Evolutionary conservation across 805 yeast genomes (phyloP), one percentile per base, ranked within the genome.

Genomic region (Saturnispora hagleri): DNA sequence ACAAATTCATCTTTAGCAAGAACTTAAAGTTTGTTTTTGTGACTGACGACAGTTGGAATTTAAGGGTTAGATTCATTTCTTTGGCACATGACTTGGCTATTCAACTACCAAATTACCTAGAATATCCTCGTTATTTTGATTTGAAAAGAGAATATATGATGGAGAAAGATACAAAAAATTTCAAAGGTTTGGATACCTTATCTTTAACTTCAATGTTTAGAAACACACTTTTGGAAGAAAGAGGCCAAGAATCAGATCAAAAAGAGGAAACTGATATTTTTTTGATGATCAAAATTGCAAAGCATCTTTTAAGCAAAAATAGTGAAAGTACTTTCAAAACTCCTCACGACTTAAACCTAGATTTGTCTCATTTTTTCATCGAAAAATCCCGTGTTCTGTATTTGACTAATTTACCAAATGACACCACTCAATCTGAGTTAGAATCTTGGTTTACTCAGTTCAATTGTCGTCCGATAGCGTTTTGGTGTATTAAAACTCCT

Each of bases 371-470:
- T 7, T 89, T 89, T 61, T 64, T 79, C 38, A 69, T 74, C 15
- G 96, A 89, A 64, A 73, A 83, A 52, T 86, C 95, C 3, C 82
- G 81, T 60, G 86, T 88, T n/a, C 65, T 89, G 50, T 87, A 81
- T 64, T 70, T 89, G 67, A 75, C 85, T n/a, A 89, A 88, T 65
- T 69, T 90, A 57, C 90, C 96, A 2, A 73, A 73, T 26, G 97
- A 89, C 60, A 86, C 91, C 5, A 90, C 96, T 1, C 97, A 90
- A 67, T 76, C 89, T 48, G 97, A 90, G 67, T 72, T 89, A 46
- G 97, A 89, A 69, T 75, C 84, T 33, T 90, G 97, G 96, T 89
- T 89, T 64, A 81, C 89, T 4, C 93, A 86, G 63, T 84, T 78
- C 64, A 95, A 95, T 3, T 85, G 88, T 2, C 75, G 90, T 48